Conservation (phyloP, 805 yeast species). For the Candida insectalens region DNA sequence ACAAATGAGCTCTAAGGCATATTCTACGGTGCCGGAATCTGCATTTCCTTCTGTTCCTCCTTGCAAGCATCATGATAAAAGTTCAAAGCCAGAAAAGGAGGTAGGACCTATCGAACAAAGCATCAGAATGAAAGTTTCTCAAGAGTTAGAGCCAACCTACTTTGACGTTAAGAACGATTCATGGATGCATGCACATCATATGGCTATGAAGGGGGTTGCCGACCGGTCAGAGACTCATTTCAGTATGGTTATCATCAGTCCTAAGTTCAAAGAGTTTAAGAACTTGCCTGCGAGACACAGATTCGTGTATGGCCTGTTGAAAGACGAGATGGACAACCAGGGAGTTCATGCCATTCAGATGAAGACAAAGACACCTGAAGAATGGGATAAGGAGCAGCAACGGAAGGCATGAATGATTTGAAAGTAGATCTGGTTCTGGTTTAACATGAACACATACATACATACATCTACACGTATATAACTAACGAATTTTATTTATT, state of each 20-base stretch:
- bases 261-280: conserved; percentile 51
- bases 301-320: conserved; percentile 54
- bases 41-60: conserved; percentile 2
- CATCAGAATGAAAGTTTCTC: conserved; percentile 34
- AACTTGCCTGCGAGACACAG: conserved; percentile 68
- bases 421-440: no score
- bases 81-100: neutral
- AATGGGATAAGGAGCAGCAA: conserved; percentile 24
- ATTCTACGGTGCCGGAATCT: neutral
- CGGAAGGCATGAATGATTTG: neutral
- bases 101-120: conserved; percentile 37
- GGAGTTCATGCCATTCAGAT: conserved; percentile 88
- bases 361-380: conserved; percentile 66
- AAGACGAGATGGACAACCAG: conserved; percentile 58
- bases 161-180: conserved; percentile 69
- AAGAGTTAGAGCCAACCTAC: conserved; percentile 32
- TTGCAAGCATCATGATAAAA: neutral
- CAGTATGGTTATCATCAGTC: conserved; percentile 62
- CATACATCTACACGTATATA: neutral
- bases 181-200: conserved; percentile 80
- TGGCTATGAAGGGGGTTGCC: conserved; percentile 63
- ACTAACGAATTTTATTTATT: no score
- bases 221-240: conserved; percentile 79
- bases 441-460: no score
- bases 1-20: no score